Base-by-base conservation (phyloP, 768 basidiomycete species). In the Lentinula boryana region DNA sequence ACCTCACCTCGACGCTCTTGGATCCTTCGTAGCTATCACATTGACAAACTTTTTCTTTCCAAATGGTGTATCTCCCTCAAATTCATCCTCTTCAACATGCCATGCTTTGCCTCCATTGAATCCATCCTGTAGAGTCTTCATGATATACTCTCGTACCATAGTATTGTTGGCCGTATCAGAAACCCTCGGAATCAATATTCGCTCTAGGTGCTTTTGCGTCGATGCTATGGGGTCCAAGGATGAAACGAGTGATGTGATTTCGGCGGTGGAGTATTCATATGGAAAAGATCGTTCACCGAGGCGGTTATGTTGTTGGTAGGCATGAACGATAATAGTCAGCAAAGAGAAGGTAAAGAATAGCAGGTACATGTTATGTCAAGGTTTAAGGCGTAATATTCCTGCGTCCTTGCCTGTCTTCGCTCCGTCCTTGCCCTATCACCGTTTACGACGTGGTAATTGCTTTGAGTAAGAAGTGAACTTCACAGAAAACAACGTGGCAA, bases 21-120 rank as follows among this genome's bases (percentile, higher is more conserved):
- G 91, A 69, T 98, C 89, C 70, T 97, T 97, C 10, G 97, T 98
- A 35, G 94, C 96, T 64, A 98, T 88, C 54, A 98, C 78, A 74
- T 99, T 99, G 13, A 85, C 87, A 70, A 99, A 96, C 41, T 77
- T 76, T 66, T 84, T 91, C 35, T 70, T 67, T 4, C 96, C 97
- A 63, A 89, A 83, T 0, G 97, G 97, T 1, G 97, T 98, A 16
- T 74, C 68, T 54, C 79, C 88, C 5, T 76, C 83, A 76, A 98
- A 98, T 23, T 79, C 75, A 67, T 97, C 95, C 68, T 87, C 82
- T 68, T 97, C 93, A 54, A 95, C 74, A 62, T 95, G 84, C 96
- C 96, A 98, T 12, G 18, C 21, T 23, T 48, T 48, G 1, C 46
- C 21, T 21, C 46, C 46, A 48, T 48, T 48, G 12, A 21, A 48